Base-by-base conservation (phyloP, 1,284 basidiomycete genomes). In the Meira miltonrushii region DNA sequence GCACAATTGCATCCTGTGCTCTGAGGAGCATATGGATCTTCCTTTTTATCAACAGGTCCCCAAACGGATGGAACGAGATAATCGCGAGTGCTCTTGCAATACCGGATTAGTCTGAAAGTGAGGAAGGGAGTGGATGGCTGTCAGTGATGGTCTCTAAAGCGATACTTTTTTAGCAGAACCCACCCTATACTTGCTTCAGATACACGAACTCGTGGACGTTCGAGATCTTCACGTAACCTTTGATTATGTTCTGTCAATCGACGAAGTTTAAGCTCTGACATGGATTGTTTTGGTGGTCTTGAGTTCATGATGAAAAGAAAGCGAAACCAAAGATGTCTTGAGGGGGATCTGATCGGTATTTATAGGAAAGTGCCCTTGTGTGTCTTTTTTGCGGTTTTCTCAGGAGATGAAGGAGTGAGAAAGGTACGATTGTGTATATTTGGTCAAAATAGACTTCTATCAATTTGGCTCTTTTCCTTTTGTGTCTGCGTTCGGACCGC, bases 201-300 rank as follows among this genome's bases (percentile, higher is more conserved):
- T 49, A 96, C 89, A 62, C 87, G 84, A 65, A 93, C 85, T 67
- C 93, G 83, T 25, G 91, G 91, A 66, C 93, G 81, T 53, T 87
- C 86, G 62, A 96, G 81, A 78, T 97, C 93, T 80, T 96, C 93
- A 73, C 86, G 82, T 69, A 97, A 81, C 61, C 93, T 84, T 78
- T 88, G 86, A 78, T 96, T 97, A 81, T 96, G 92, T 82, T 97
- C 93, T 62, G 87, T 86, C 68, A 97, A 82, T 59, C 93, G 83
- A 51, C 93, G 85, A 66, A 96, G 87, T 84, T 94, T 95, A 77
- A 97, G 86, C 84, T 96, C 93, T 55, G 89, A 89, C 91, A 96
- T 94, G 71, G 74, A 77, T 61, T 78, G 75, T 81, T 85, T 85
- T 69, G 84, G 84, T 41, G 83, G 83, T 66, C 85, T 82, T 60